These are phyloP conservation scores for Populus pruinosa DNA, from an alignment of 345 rosid genomes.

Conservation along the genomic window DNA sequence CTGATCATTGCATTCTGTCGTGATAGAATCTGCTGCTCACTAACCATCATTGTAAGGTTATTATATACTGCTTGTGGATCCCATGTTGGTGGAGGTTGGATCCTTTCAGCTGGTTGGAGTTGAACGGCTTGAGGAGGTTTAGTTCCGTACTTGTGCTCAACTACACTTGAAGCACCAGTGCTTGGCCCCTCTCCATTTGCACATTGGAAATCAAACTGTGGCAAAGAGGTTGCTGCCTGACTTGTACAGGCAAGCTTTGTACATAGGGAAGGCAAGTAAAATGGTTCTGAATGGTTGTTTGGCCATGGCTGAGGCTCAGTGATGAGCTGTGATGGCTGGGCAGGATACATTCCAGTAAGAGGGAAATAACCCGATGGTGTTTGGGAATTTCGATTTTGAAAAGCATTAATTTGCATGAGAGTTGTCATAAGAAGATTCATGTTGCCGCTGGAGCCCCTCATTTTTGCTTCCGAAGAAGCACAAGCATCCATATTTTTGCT, in stretches of 20 bases:
- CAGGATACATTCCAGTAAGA: not conserved
- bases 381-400: constrained; percentile 2
- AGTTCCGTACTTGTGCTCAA: not conserved
- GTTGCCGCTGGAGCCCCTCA: not conserved
- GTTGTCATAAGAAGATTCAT: constrained; percentile 16
- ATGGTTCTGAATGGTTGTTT: not conserved
- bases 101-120: not conserved
- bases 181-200: constrained; percentile 1
- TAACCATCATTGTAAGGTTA: not conserved
- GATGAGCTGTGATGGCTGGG: not conserved
- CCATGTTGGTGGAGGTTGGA: not conserved
- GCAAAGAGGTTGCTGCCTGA: not conserved
- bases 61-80: not conserved
- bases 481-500: constrained; percentile 3
- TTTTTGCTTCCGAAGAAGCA: not conserved
- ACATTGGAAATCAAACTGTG: not conserved
- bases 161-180: not conserved
- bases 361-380: constrained; percentile 21
- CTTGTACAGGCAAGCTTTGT: not conserved
- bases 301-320: not conserved
- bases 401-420: constrained; percentile 1
- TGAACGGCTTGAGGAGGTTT: not conserved
- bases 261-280: not conserved
- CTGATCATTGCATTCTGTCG: not conserved
- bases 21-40: not conserved